Conservation (phyloP, 2,329 filamentous ascomycete genomes). For the Penicillium polonicum region DNA sequence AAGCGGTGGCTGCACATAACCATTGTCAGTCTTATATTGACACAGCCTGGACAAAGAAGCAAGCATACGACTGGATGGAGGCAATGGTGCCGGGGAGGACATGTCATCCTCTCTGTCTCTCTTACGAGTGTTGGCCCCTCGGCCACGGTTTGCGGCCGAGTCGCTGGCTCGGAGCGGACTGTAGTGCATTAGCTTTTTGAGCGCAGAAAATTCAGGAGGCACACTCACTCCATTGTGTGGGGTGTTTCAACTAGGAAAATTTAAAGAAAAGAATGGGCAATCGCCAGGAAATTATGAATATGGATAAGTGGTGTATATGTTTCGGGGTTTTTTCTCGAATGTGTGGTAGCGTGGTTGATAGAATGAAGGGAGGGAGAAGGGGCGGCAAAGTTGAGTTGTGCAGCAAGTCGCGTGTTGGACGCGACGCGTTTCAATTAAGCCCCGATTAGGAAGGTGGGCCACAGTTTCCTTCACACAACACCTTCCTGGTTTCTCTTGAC, state of each 20-base stretch:
- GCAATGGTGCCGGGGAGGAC: conserved; percentile 55
- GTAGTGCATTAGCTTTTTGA: conserved; percentile 12
- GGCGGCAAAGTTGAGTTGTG: conserved; percentile 12
- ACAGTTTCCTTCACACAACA: too few species aligned
- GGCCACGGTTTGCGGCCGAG: conserved; percentile 78
- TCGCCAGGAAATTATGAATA: not conserved
- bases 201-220: conserved; percentile 1
- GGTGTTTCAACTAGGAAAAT: conserved; percentile 10
- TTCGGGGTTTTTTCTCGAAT: not conserved
- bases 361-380: conserved; percentile 19
- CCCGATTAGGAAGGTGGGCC: conserved; percentile 23
- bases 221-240: conserved; percentile 35
- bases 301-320: not conserved
- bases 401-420: conserved; percentile 14
- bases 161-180: conserved; percentile 72
- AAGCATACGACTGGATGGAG: conserved; percentile 63
- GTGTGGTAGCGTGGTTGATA: conserved; percentile 11
- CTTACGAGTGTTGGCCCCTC: conserved; percentile 58
- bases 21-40: conserved; percentile 11
- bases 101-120: conserved; percentile 64
- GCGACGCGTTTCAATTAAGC: conserved; percentile 39
- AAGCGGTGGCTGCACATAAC: conserved; percentile 17
- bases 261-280: not conserved
- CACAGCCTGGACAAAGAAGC: conserved; percentile 12
- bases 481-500: not conserved